Evolutionary conservation across 345 rosid genomes (phyloP), one percentile per base, ranked within the genome.

Genomic region (Eutrema yunnanense): DNA sequence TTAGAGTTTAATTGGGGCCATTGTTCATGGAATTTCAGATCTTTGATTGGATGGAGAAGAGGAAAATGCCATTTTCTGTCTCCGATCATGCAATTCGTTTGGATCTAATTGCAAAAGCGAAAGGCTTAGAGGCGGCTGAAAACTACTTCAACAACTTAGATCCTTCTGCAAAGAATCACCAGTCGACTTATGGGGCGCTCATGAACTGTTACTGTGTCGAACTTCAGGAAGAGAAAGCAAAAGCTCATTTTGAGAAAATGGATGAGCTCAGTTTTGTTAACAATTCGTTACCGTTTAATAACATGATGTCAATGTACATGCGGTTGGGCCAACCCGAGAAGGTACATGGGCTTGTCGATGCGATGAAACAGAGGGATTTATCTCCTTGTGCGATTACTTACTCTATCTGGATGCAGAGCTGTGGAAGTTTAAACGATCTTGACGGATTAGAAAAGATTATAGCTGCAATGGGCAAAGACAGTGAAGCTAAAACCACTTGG

Each of bases 1-100:
- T 22, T 58, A 56, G 9, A 2, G 66, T 50, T 50, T 48, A 13
- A 27, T 32, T 32, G 8, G 9, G 46, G 54, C 2, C 47, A 19
- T 10, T 42, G 13, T 29, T 42, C 2, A 10, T 32, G 4, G 2
- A 9, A 22, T 36, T 19, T 59, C 62, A 47, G 98, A 79, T 89
- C 32, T 73, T 88, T 81, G 87, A 88, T 58, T 91, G 97, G 97
- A 91, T 94, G 93, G 90, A 84, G 92, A 88, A 43, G 79, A 83
- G 87, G 80, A 84, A 87, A 51, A 73, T 91, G 65, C 53, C 71
- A 9, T 69, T 86, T 9, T 74, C 84, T 3, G n/a, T 62, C 22
- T 29, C 75, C 0, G 96, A 94, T 34, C 59, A 78, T 73, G 96
- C 90, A 0, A 30, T 83, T 1, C 81, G 80, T 32, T 41, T 91